Evolutionary conservation across 306 rosid genomes (phyloP).

Genomic region (Morella rubra): DNA sequence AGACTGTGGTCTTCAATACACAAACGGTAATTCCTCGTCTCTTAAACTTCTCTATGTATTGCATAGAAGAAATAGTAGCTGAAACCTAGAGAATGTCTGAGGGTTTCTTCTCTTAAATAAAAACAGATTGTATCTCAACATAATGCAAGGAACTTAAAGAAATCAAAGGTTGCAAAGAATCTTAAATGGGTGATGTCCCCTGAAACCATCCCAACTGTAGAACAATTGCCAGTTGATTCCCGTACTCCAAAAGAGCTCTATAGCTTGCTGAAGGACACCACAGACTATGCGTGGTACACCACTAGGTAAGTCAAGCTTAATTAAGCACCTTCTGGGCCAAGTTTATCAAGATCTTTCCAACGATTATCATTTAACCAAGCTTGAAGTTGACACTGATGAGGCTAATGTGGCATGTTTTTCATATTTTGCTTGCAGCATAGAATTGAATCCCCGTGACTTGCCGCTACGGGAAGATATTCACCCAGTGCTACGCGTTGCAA

Average conservation of each 20-base stretch:
- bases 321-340: not conserved
- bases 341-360: not conserved
- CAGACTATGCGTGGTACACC: conserved; percentile 90
- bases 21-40: conserved; percentile 36
- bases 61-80: not conserved
- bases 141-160: conserved; percentile 52
- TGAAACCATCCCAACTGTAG: conserved; percentile 51
- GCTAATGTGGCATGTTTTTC: not conserved
- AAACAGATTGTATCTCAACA: conserved; percentile 77
- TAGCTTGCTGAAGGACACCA: conserved; percentile 56
- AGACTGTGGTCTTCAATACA: conserved; percentile 72
- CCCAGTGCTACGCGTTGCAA: conserved; percentile 55
- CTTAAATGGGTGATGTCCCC: conserved; percentile 56
- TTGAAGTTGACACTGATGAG: not conserved
- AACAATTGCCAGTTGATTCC: conserved; percentile 18
- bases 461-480: conserved; percentile 34
- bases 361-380: not conserved
- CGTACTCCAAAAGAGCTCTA: conserved; percentile 60
- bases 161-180: conserved; percentile 38
- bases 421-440: conserved; percentile 46
- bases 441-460: conserved; percentile 45
- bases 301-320: conserved; percentile 44
- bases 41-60: not conserved
- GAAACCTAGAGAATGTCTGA: not conserved
- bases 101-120: not conserved